Conservation (phyloP, 441 rosid genomes). For the Gossypium aridum region DNA sequence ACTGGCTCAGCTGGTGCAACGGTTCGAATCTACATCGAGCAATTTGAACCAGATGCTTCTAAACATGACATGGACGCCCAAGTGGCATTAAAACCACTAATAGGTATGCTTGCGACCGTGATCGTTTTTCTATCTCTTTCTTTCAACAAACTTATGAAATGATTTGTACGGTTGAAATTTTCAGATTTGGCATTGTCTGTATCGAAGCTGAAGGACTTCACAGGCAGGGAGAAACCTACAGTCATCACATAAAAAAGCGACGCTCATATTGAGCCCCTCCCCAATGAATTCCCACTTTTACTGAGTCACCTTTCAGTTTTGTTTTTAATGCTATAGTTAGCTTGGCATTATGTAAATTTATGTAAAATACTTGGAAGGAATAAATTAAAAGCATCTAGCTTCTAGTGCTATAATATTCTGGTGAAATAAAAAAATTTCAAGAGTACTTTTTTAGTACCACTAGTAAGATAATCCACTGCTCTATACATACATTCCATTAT, state of each 20-base stretch:
- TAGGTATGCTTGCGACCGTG: constrained; percentile 40
- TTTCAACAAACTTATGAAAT: constrained; percentile 1
- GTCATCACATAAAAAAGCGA: constrained; percentile 64
- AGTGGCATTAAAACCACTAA: constrained; percentile 68
- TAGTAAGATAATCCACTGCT: too few species aligned
- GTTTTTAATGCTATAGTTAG: constrained; percentile 18
- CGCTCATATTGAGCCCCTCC: background rate
- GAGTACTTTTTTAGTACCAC: too few species aligned
- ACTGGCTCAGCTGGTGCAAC: constrained; percentile 98
- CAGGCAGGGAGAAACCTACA: constrained; percentile 90
- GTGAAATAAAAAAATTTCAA: too few species aligned
- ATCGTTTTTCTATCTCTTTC: background rate
- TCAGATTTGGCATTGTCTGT: constrained; percentile 78
- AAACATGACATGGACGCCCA: constrained; percentile 92
- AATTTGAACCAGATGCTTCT: constrained; percentile 71
- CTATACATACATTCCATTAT: background rate
- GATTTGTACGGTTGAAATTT: constrained; percentile 14
- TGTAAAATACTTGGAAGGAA: constrained; percentile 12
- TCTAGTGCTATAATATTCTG: background rate
- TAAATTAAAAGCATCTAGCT: constrained; percentile 3
- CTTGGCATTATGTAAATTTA: constrained; percentile 3
- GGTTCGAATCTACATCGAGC: constrained; percentile 74
- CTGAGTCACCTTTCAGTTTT: constrained; percentile 24
- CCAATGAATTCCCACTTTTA: constrained; percentile 16
- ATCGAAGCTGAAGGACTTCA: constrained; percentile 86